Percentiles rank a stretch among this genome's conserved stretches.
Conservation (phyloP, 192 early-diverging fungal genomes). For the Coemansia sp. region DNA sequence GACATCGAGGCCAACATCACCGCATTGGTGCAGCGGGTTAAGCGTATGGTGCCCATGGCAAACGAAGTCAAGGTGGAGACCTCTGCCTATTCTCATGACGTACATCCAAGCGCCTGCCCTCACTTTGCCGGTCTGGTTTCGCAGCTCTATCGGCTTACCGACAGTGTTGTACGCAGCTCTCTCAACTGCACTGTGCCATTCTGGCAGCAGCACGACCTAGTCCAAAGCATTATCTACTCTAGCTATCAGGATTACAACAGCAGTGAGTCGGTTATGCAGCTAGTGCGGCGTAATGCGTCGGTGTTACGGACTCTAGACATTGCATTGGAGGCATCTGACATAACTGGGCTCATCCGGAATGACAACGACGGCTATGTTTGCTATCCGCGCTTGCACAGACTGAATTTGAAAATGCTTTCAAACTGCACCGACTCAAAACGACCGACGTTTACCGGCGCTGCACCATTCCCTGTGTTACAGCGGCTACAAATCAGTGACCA, state of each 20-base stretch:
- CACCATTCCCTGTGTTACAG: not conserved
- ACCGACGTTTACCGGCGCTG: not conserved
- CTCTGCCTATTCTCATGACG: not conserved
- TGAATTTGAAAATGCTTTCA: not conserved
- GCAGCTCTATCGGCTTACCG: conserved; percentile 2
- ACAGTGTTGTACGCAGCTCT: not conserved
- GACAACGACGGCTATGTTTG: not conserved
- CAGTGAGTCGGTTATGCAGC: not conserved
- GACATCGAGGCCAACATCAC: not conserved
- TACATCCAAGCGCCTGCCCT: not conserved
- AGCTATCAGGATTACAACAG: not conserved
- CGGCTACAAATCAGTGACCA: not conserved
- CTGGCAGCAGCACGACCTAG: not conserved
- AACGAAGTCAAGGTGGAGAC: not conserved
- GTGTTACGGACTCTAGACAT: not conserved
- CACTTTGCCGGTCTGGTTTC: not conserved
- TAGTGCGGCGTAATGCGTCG: not conserved
- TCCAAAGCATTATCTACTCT: not conserved
- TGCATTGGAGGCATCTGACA: not conserved
- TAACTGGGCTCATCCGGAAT: not conserved
- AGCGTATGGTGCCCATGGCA: conserved; percentile 2
- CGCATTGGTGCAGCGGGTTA: not conserved
- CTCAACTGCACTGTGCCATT: not conserved
- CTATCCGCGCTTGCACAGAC: not conserved
- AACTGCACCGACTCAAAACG: not conserved